phyloP scores from a whole-genome alignment of 2,329 filamentous ascomycete genomes.

The Stagonosporopsis vannaccii region DNA sequence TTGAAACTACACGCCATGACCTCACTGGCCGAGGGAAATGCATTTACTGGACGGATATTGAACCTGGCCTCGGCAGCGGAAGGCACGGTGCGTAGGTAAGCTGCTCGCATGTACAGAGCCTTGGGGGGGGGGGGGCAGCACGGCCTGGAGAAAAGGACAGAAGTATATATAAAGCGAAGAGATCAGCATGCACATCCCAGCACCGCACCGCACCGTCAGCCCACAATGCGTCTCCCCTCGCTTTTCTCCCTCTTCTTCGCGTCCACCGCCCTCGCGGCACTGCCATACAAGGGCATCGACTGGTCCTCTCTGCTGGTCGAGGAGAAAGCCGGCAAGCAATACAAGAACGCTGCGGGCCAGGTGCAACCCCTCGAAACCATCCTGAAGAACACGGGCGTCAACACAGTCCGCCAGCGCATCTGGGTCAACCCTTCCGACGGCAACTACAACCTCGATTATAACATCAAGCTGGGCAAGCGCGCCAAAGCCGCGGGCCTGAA shows the following conservation, averaged over 20 bases:
- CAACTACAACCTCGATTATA: constrained; percentile 74
- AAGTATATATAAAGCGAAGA: constrained; percentile 5
- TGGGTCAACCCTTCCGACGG: constrained; percentile 72
- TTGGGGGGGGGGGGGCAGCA: not conserved
- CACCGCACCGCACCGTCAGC: not conserved
- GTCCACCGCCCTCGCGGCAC: constrained; percentile 50
- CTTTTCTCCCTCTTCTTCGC: constrained; percentile 32
- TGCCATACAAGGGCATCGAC: constrained; percentile 72
- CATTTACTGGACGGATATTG: constrained; percentile 3
- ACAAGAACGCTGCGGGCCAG: constrained; percentile 64
- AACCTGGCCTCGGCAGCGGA: not conserved
- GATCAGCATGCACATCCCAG: not conserved
- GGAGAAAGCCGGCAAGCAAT: constrained; percentile 67
- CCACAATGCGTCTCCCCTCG: constrained; percentile 39
- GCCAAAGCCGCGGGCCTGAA: constrained; percentile 68
- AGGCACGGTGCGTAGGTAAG: not conserved
- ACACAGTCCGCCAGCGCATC: constrained; percentile 73
- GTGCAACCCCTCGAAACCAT: constrained; percentile 68
- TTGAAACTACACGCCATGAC: constrained; percentile 14
- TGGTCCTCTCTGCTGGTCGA: constrained; percentile 73
- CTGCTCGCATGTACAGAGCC: not conserved
- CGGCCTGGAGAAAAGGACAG: not conserved
- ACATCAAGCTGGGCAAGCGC: constrained; percentile 70
- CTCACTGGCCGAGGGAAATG: not conserved
- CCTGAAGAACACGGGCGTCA: constrained; percentile 67